Base-by-base conservation (phyloP, 2,329 filamentous ascomycete species). In the Cladosporium halotolerans region DNA sequence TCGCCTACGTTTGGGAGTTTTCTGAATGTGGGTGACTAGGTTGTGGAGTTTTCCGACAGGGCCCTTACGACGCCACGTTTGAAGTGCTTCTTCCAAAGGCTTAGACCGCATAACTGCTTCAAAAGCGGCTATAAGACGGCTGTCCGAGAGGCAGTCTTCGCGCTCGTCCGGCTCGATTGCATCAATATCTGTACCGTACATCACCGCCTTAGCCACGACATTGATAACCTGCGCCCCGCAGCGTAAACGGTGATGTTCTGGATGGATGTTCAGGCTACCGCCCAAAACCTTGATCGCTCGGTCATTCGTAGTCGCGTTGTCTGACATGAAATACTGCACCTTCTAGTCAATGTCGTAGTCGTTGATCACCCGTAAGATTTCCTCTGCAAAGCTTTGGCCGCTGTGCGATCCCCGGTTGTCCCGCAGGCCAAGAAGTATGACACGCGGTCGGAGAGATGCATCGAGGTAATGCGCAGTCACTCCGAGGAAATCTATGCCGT, bases 271-370 rank as follows among this genome's bases (percentile, higher is more conserved):
- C 14, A 56, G 11, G 9, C n/a, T 7, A 13, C 16, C 13, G 9
- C 9, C 5, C 11, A 48, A 16, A 23, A 39, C 2, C 6, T 52
- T 6, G 2, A 58, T 18, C 16, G 28, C 45, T 2, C 33, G 52
- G 16, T 39, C 50, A 41, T 61, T 61, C 40, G 53, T 57, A 9
- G 10, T 10, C 3, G 58, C 59, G 36, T 61, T 61, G 53, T 58
- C 55, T 14, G 53, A 41, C 9, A 58, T 55, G 47, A 58, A 59
- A 47, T 58, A 60, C 10, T 45, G 52, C 28, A 61, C 18, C 13
- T 46, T 39, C 9, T 39, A 10, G n/a, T 18, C 19, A 13, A 49
- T 49, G 7, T 31, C 19, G 18, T 41, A 49, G 8, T 49, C 46
- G 13, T 32, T 3, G 8, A 39, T 13, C n/a, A 49, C 16, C 6